Percentiles rank a stretch among this genome's conserved stretches.
These are phyloP conservation scores for Cyanidium caldarium DNA, from an alignment of 23 red algal genomes.

Conservation along the genomic window DNA sequence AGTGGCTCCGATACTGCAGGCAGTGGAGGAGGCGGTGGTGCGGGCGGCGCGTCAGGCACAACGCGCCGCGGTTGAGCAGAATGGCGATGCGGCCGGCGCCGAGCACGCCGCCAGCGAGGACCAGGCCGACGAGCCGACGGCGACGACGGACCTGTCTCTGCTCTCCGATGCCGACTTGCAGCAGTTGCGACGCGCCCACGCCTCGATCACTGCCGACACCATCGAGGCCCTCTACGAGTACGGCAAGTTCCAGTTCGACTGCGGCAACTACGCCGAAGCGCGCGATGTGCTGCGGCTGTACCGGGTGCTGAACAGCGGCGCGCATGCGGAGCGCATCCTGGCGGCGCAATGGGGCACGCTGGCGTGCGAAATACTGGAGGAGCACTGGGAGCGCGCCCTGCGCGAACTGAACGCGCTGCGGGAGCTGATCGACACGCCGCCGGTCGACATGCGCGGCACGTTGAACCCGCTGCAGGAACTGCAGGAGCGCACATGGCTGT, in stretches of 20 bases:
- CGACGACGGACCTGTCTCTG: not conserved
- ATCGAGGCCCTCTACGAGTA: constrained; percentile 76
- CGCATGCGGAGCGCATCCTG: constrained; percentile 52
- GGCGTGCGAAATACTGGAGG: constrained; percentile 57
- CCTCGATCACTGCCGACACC: constrained; percentile 44
- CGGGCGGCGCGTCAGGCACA: not conserved
- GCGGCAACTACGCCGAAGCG: constrained; percentile 74
- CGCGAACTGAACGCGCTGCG: constrained; percentile 58
- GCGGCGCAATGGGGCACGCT: constrained; percentile 79
- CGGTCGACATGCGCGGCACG: constrained; percentile 19
- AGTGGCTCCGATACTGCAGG: constrained; percentile 30
- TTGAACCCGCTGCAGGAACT: constrained; percentile 91
- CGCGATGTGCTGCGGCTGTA: constrained; percentile 53
- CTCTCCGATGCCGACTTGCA: constrained; percentile 25
- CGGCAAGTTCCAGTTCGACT: constrained; percentile 87
- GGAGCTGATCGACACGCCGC: constrained; percentile 29
- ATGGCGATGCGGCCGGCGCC: constrained; percentile 8
- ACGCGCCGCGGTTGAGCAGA: no score
- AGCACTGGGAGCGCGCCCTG: constrained; percentile 47
- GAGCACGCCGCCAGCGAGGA: not conserved
- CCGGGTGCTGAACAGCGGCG: constrained; percentile 28
- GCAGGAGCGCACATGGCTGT: constrained; percentile 89
- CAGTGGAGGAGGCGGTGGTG: constrained; percentile 19
- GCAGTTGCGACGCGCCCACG: constrained; percentile 9
- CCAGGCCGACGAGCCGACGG: not conserved